Conservation (phyloP, 2,329 filamentous ascomycete genomes). For the Xylariomycetidae sp. region DNA sequence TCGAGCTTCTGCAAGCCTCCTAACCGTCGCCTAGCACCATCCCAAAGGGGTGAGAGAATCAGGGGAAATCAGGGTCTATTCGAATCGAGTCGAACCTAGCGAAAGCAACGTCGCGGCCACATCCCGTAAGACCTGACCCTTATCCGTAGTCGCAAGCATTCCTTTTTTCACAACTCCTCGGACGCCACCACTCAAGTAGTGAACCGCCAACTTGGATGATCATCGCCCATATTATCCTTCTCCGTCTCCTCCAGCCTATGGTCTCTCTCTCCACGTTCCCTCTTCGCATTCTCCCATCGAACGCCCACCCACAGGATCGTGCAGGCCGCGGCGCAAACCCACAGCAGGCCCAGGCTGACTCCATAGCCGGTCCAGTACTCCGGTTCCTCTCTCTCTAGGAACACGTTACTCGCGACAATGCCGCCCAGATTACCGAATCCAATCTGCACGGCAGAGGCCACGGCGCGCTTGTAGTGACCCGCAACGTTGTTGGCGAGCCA, state of each 20-base stretch:
- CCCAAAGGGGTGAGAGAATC: no score
- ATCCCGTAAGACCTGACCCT: no score
- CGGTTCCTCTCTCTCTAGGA: conserved; percentile 39
- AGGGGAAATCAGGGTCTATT: no score
- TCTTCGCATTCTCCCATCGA: conserved; percentile 29
- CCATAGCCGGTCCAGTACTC: conserved; percentile 44
- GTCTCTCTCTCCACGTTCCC: conserved; percentile 26
- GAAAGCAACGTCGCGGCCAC: no score
- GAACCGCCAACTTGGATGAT: conserved; percentile 31
- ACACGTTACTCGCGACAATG: conserved; percentile 46
- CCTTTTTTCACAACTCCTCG: no score
- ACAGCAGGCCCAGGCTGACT: conserved; percentile 38
- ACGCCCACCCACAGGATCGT: conserved; percentile 23
- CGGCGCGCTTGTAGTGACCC: conserved; percentile 51
- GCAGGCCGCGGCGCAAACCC: conserved; percentile 34
- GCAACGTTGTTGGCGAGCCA: conserved; percentile 54
- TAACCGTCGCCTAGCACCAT: no score
- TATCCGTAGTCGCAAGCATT: no score
- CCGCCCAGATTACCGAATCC: conserved; percentile 44
- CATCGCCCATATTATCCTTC: conserved; percentile 31
- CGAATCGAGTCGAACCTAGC: no score
- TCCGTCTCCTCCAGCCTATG: conserved; percentile 22
- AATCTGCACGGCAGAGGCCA: conserved; percentile 47
- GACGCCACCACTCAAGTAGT: conserved; percentile 17
- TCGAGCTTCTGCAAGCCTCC: no score